Percentiles rank a stretch among this genome's conserved stretches.
phyloP scores from a whole-genome alignment of 202 grass and related monocot genomes.

The Panicum hallii region DNA sequence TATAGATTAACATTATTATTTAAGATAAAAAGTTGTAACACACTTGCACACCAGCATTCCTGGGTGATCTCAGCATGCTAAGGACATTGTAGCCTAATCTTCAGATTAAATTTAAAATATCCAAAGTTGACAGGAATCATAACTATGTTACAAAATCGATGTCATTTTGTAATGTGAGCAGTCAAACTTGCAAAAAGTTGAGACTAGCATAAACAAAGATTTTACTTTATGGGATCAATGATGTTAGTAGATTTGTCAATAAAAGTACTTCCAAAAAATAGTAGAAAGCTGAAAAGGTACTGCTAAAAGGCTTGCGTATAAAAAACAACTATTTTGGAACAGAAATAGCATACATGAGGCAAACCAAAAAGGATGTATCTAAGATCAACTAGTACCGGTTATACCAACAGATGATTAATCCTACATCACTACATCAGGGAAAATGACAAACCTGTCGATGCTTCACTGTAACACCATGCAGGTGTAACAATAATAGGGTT shows the following conservation, averaged over 20 bases:
- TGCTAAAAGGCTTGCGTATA: not conserved
- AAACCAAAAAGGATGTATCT: constrained; percentile 15
- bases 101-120: constrained; percentile 13
- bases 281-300: not conserved
- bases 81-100: constrained; percentile 25
- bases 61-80: constrained; percentile 30
- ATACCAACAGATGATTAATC: constrained; percentile 42
- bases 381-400: constrained; percentile 17
- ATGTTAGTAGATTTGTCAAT: not conserved
- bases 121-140: constrained; percentile 9
- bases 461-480: constrained; percentile 94
- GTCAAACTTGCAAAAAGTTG: not conserved
- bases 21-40: not conserved
- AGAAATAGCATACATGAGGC: not conserved
- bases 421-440: constrained; percentile 32
- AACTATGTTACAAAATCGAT: not conserved
- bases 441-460: constrained; percentile 65
- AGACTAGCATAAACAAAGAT: not conserved
- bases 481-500: constrained; percentile 91
- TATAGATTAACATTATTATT: not conserved
- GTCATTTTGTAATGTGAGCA: not conserved
- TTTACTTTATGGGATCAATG: not conserved
- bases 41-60: not conserved
- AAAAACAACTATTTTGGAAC: not conserved
- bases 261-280: not conserved